Base-by-base conservation (phyloP, 2,329 filamentous ascomycete species). In the Capronia epimyces region DNA sequence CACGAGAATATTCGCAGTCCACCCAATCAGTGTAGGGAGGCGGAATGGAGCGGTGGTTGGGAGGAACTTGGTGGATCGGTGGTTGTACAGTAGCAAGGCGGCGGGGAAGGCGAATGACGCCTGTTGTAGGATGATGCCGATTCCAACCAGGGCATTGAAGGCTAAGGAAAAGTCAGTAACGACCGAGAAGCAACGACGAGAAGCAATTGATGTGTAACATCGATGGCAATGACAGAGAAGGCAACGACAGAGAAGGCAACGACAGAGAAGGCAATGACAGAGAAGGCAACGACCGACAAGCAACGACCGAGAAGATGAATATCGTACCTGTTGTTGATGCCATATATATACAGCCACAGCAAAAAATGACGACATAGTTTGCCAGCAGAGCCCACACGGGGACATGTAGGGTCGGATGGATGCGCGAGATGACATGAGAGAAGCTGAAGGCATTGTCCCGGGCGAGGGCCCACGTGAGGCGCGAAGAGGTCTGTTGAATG, bases 401-500 rank as follows among this genome's bases (percentile, higher is more conserved):
- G 2, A 64, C 61, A 8, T 61, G 29, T 3, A 63, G 46, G 1
- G 10, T 46, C 2, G 46, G 40, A 46, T 63, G 51, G 13, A 63
- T 50, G 12, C 29, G 16, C 3, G 50, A 50, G 2, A 63, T 42
- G 20, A 49, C 56, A 10, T 42, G 47, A 10, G 52, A 52, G 7
- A 50, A 47, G n/a, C 58, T 18, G 8, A 65, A 29, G 6, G 55
- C 61, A 10, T 62, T 43, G 48, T 64, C 63, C 42, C 61, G 43
- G 1, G 63, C 64, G 27, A 66, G 62, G 12, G 60, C 55, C 65
- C 64, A 66, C 9, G 64, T 65, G 3, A 67, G 45, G 8, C 64
- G 60, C 5, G 64, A 54, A 1, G 62, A 59, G 2, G 60, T 64
- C 46, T 65, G 60, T 13, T 63, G 61, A 3, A 46, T 50, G 4